phyloP scores from a whole-genome alignment of 1,284 basidiomycete genomes.

The Naganishia sp. region DNA sequence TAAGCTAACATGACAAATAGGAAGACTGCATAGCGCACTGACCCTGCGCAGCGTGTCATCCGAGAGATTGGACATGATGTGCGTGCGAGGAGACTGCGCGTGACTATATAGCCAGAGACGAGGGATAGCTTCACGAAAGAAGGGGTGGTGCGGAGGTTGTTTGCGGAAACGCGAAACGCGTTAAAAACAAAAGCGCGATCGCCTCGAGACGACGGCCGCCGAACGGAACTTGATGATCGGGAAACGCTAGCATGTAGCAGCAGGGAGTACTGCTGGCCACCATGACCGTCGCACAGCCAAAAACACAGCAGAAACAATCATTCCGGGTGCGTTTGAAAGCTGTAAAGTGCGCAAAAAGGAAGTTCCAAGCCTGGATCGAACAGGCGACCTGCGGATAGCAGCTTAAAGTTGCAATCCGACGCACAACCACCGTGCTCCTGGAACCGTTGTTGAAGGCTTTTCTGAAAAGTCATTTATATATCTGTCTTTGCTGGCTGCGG shows the following conservation, averaged over 20 bases:
- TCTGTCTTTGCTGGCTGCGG: no score
- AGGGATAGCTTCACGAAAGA: no score
- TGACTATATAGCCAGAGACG: neutral
- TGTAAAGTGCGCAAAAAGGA: neutral
- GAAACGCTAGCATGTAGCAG: no score
- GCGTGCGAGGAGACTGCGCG: neutral
- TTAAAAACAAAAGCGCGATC: conserved; percentile 4
- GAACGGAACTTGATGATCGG: no score
- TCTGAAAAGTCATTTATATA: neutral
- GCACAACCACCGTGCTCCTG: conserved; percentile 31
- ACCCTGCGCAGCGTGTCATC: conserved; percentile 87
- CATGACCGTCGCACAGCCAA: no score
- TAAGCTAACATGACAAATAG: conserved; percentile 1
- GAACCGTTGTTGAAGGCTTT: conserved; percentile 9
- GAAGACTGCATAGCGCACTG: conserved; percentile 21
- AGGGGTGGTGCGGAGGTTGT: no score
- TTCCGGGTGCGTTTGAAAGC: no score
- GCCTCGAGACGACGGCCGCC: neutral
- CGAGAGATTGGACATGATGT: conserved; percentile 69
- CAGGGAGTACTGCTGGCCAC: no score
- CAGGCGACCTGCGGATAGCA: conserved; percentile 16
- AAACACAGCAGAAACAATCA: no score
- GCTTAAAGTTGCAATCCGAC: conserved; percentile 21
- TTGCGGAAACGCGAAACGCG: neutral
- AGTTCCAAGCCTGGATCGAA: conserved; percentile 25